Conservation (phyloP, 176 grass and related monocot species). For the Puya raimondii region DNA sequence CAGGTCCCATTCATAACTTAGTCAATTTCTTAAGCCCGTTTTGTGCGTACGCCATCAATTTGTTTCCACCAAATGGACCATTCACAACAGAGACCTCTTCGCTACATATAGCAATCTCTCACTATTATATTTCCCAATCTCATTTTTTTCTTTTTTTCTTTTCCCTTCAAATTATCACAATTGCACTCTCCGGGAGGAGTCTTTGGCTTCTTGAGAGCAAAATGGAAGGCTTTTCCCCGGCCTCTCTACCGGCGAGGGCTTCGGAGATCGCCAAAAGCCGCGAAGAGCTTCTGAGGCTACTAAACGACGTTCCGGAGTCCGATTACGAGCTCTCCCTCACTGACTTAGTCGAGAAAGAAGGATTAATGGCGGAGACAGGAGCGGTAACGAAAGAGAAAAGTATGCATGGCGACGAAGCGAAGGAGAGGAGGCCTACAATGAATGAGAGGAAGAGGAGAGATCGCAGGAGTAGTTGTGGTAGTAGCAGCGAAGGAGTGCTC, state of each 20-base stretch:
- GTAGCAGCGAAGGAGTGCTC: slow-evolving; percentile 83
- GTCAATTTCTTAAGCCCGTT: neutral
- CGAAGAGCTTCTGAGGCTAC: slow-evolving; percentile 50
- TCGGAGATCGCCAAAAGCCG: slow-evolving; percentile 20
- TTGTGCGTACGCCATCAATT: too few species aligned
- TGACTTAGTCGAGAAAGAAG: slow-evolving; percentile 33
- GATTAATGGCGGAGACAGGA: neutral
- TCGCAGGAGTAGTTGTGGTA: slow-evolving; percentile 38
- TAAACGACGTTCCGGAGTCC: slow-evolving; percentile 27
- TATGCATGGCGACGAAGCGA: neutral
- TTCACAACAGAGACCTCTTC: too few species aligned
- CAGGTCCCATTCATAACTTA: neutral
- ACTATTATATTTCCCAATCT: neutral
- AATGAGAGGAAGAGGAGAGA: slow-evolving; percentile 14
- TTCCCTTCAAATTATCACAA: slow-evolving; percentile 10
- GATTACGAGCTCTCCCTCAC: slow-evolving; percentile 51
- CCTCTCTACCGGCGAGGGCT: slow-evolving; percentile 19
- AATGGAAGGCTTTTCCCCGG: slow-evolving; percentile 2
- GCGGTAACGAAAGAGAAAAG: neutral
- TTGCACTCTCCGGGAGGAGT: neutral
- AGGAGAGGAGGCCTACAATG: neutral
- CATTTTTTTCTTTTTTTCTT: neutral
- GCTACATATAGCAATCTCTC: too few species aligned
- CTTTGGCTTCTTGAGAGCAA: slow-evolving; percentile 48
- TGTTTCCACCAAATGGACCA: too few species aligned